phyloP scores from a whole-genome alignment of 257 asterid genomes.

The Plantago major region DNA sequence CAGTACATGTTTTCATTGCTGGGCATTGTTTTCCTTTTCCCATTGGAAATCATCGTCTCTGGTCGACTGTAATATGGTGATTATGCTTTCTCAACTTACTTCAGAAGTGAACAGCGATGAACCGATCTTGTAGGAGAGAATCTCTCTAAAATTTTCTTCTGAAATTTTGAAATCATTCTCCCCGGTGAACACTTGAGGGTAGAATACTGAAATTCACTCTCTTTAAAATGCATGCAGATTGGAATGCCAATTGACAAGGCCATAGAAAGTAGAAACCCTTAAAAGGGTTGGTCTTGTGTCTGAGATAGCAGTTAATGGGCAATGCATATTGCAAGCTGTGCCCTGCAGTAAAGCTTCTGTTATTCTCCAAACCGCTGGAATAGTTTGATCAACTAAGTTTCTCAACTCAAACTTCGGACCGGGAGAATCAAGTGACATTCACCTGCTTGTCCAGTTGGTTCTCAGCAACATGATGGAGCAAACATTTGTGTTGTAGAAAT shows the following conservation, averaged over 20 bases:
- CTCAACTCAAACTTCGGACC: neutral
- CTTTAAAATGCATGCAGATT: constrained; percentile 41
- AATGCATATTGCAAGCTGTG: constrained; percentile 41
- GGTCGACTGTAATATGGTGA: too few relatives aligned
- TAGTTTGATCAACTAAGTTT: constrained; percentile 41
- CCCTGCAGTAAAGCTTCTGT: constrained; percentile 46
- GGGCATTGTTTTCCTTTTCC: too few relatives aligned
- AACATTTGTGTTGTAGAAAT: neutral
- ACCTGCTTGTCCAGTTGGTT: too few relatives aligned
- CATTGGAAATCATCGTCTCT: too few relatives aligned
- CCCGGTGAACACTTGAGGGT: constrained; percentile 30
- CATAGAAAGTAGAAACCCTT: constrained; percentile 51
- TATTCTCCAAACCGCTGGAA: constrained; percentile 64
- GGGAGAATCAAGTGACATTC: too few relatives aligned
- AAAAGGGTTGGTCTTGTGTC: constrained; percentile 65
- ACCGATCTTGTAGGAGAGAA: too few relatives aligned
- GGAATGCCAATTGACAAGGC: constrained; percentile 80
- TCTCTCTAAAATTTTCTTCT: too few relatives aligned
- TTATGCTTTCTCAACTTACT: too few relatives aligned
- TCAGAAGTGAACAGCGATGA: too few relatives aligned
- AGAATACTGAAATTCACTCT: constrained; percentile 29
- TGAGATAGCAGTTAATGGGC: constrained; percentile 33
- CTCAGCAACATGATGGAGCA: too few relatives aligned
- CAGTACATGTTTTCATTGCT: too few relatives aligned
- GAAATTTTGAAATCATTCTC: too few relatives aligned